Conservation (phyloP, 2,329 filamentous ascomycete species). For the Sphaerulina musiva region DNA sequence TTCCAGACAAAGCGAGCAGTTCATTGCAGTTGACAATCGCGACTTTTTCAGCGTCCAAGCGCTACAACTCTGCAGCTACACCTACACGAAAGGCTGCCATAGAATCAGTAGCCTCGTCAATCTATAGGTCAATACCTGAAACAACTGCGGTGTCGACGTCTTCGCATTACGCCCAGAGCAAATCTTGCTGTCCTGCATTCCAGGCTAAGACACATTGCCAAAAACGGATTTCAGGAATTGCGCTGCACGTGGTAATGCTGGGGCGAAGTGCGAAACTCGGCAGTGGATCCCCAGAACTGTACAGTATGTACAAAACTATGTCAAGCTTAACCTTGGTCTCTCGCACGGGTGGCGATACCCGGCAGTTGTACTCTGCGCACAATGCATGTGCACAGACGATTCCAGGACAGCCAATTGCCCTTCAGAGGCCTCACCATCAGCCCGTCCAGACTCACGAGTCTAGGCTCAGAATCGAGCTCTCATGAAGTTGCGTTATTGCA, state of each 20-base stretch:
- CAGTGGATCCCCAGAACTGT: neutral
- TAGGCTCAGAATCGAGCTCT: neutral
- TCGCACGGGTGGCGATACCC: neutral
- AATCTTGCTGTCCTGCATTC: neutral
- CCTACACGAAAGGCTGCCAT: too few species aligned
- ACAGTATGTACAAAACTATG: neutral
- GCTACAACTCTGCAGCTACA: neutral
- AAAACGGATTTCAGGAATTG: neutral
- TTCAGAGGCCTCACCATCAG: too few species aligned
- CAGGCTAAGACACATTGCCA: neutral
- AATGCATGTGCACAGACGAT: neutral
- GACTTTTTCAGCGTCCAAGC: neutral
- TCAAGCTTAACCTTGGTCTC: neutral
- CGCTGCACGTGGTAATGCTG: neutral
- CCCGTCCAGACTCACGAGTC: neutral
- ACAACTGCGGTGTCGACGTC: too few species aligned
- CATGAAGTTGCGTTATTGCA: neutral
- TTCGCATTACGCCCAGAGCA: neutral
- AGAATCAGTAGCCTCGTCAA: too few species aligned
- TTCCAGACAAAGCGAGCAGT: neutral
- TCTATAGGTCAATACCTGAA: too few species aligned
- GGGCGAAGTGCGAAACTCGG: neutral
- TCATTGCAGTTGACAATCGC: neutral
- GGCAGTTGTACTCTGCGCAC: neutral
- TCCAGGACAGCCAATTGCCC: too few species aligned